Conservation (phyloP, 805 yeast genomes). For the Naumovozyma dairenensis region DNA sequence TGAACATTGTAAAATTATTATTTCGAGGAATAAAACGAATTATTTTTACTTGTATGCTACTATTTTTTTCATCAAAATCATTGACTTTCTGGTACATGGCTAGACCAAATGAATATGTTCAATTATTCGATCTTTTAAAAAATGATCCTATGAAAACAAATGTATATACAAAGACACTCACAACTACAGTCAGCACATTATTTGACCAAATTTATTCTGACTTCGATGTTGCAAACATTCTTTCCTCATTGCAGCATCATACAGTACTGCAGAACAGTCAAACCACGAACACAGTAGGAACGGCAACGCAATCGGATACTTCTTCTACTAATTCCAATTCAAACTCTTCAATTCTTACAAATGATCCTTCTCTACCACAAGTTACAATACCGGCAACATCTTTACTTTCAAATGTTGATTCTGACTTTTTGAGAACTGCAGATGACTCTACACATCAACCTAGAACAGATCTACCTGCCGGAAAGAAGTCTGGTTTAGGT, state of each 20-base stretch:
- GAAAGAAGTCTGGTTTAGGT: too few species aligned
- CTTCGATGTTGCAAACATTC: background rate
- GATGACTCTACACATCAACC: too few species aligned
- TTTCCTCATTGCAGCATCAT: too few species aligned
- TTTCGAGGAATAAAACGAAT: slow-evolving; percentile 33
- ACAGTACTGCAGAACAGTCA: too few species aligned
- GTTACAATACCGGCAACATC: too few species aligned
- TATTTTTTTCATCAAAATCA: slow-evolving; percentile 38
- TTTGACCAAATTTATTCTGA: background rate
- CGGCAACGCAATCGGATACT: too few species aligned
- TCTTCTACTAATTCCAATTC: too few species aligned
- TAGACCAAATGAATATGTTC: slow-evolving; percentile 37
- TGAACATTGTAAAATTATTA: slow-evolving; percentile 33
- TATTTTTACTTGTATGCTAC: slow-evolving; percentile 37
- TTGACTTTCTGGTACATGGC: slow-evolving; percentile 42
- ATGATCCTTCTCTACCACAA: too few species aligned
- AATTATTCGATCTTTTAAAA: slow-evolving; percentile 8
- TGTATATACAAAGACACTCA: slow-evolving; percentile 2
- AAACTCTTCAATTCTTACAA: too few species aligned
- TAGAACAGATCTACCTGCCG: too few species aligned
- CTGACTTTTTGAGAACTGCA: too few species aligned
- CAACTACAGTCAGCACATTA: background rate
- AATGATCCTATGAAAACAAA: slow-evolving; percentile 2
- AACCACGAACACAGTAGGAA: too few species aligned
- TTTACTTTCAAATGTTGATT: background rate